phyloP scores from a whole-genome alignment of 257 asterid genomes.

The Solanum piurae region DNA sequence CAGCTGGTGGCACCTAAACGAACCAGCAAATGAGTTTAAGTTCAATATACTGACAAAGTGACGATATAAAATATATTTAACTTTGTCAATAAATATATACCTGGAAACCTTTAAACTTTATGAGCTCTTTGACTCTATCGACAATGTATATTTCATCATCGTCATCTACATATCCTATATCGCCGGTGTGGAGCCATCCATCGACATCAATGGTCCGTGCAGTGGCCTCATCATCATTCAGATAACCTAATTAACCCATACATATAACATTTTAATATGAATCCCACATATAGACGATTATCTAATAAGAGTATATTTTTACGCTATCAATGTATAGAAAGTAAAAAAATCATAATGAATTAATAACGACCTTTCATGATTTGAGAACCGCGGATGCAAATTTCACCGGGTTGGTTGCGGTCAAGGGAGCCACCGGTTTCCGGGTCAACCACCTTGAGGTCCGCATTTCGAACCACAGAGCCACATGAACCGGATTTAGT shows the following conservation, averaged over 20 bases:
- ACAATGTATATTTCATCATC: conserved; percentile 40
- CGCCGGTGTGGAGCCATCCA: conserved; percentile 95
- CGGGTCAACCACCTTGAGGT: conserved; percentile 73
- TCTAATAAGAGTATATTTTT: neutral
- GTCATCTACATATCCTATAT: conserved; percentile 46
- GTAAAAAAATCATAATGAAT: neutral
- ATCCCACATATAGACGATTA: neutral
- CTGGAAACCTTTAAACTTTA: conserved; percentile 88
- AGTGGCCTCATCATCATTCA: conserved; percentile 71
- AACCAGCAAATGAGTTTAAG: neutral
- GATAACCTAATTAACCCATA: conserved; percentile 28
- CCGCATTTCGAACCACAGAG: conserved; percentile 79
- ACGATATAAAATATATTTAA: neutral
- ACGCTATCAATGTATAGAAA: neutral
- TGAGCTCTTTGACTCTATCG: conserved; percentile 76
- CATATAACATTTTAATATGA: neutral
- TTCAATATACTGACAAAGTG: neutral
- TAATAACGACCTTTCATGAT: neutral
- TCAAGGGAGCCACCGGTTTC: conserved; percentile 73
- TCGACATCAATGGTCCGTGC: conserved; percentile 80
- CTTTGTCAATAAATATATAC: neutral
- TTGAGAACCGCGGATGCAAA: conserved; percentile 61
- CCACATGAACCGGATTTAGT: conserved; percentile 87
- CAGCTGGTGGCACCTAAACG: conserved; percentile 80
- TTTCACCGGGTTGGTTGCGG: conserved; percentile 72